These are phyloP conservation scores for Chrysosporium queenslandicum DNA, from an alignment of 2,329 filamentous ascomycete genomes.

Conservation along the genomic window DNA sequence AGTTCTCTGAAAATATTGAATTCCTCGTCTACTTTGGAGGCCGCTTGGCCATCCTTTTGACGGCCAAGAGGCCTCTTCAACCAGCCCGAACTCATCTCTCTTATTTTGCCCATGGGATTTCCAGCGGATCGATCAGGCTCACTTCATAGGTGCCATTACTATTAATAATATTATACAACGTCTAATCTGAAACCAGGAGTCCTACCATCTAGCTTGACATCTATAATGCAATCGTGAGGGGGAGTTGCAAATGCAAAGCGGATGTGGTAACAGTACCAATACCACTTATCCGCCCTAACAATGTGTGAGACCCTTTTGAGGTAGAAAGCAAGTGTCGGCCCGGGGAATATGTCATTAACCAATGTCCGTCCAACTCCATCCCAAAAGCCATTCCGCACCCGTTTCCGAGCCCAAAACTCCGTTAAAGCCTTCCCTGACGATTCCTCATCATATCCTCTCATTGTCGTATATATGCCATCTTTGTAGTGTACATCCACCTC, in stretches of 20 bases:
- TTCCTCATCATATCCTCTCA: neutral
- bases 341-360: neutral
- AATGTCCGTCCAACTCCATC: neutral
- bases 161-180: neutral
- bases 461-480: neutral
- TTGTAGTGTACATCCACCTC: conserved; percentile 1
- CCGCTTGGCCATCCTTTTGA: too few relatives aligned
- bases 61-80: too few relatives aligned
- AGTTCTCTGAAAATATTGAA: too few relatives aligned
- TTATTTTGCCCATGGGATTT: too few relatives aligned
- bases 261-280: neutral
- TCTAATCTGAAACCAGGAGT: neutral
- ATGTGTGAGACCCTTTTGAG: neutral
- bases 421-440: neutral
- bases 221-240: neutral
- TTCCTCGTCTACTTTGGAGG: too few relatives aligned
- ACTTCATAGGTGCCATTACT: neutral
- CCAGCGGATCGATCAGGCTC: neutral
- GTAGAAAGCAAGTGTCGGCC: neutral
- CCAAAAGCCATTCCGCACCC: neutral
- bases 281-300: neutral
- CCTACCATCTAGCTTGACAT: neutral
- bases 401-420: conserved; percentile 3
- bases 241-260: neutral
- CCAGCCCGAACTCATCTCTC: too few relatives aligned